Percentiles rank a stretch among this genome's conserved stretches.
Conservation (phyloP, 768 basidiomycete genomes). For the Mycena chlorophos region DNA sequence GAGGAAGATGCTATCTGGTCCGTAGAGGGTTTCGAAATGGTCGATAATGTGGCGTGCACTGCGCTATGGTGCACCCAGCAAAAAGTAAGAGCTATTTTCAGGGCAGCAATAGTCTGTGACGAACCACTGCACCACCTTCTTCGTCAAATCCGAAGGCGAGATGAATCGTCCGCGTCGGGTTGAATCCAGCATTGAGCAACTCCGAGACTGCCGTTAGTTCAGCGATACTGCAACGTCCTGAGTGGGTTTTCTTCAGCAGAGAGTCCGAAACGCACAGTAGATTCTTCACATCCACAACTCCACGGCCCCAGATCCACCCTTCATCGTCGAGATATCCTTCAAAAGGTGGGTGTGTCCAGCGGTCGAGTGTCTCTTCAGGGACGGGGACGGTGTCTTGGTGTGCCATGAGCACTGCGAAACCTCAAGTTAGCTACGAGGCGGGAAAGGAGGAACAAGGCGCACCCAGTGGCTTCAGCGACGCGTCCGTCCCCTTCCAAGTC, state of each 20-base stretch:
- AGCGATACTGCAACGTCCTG: not conserved
- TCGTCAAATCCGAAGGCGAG: constrained; percentile 47
- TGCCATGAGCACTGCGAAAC: constrained; percentile 5
- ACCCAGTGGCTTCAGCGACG: constrained; percentile 48
- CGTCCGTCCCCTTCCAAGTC: constrained; percentile 55
- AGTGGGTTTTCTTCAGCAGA: not conserved
- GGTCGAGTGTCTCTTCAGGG: constrained; percentile 40
- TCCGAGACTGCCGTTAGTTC: constrained; percentile 6
- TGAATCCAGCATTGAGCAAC: constrained; percentile 6
- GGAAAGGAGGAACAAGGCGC: constrained; percentile 35
- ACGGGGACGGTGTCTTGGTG: constrained; percentile 53
- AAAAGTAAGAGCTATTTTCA: constrained; percentile 38
- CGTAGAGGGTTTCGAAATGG: constrained; percentile 49
- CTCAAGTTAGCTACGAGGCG: not conserved
- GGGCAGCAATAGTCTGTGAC: constrained; percentile 14
- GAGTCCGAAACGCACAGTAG: constrained; percentile 35
- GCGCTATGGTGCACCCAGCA: constrained; percentile 55
- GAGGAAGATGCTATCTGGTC: constrained; percentile 52
- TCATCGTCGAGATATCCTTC: constrained; percentile 45
- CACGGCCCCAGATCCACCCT: constrained; percentile 55
- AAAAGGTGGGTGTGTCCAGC: constrained; percentile 51
- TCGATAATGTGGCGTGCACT: constrained; percentile 34
- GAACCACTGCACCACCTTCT: constrained; percentile 38
- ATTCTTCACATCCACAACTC: constrained; percentile 53
- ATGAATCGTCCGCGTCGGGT: constrained; percentile 11